Base-by-base conservation (phyloP, 1,284 basidiomycete genomes). In the Marasmius sp. region DNA sequence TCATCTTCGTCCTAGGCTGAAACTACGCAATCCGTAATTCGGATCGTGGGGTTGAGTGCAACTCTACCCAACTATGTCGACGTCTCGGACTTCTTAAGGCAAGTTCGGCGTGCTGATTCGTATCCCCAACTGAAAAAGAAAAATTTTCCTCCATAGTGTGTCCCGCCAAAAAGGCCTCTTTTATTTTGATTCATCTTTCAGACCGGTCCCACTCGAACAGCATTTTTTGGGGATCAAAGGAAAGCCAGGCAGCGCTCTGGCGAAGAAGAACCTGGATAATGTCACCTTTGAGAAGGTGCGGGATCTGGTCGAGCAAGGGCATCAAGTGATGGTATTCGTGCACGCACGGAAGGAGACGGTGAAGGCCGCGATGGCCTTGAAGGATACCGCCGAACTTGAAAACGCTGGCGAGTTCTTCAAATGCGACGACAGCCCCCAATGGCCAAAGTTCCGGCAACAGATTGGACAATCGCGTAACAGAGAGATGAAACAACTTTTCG, bases 311-410 rank as follows among this genome's bases (percentile, higher is more conserved):
- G 82, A 79, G 55, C 86, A 89, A 69, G 96, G 95, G 0, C 97
- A 99, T 75, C 97, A 99, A 75, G 95, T 98, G 61, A 99, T 99
- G 97, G 95, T 99, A 0, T 99, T 99, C 71, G 97, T 99, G 10
- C 97, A 99, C 74, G 95, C 97, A 16, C 87, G 97, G 34, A 99
- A 98, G 75, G 97, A 99, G 71, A 99, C 97, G 0, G 97, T 99
- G 64, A 98, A 97, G 73, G 88, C 94, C 0, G 95, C 96, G 0
- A 79, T 89, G 70, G 86, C 85, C n/a, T 81, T 99, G 14, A 88
- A 89, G 61, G 97, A 99, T 66, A 85, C 91, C 64, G 91, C 95
- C 0, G 72, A 85, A 8, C 75, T 82, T 16, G 94, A 98, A 67
- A 93, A 89, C 0, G 83, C 83, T 48, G 70, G 85, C 9, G 93